Base-by-base conservation (phyloP, 2,329 filamentous ascomycete species). In the Claviceps lovelessii region DNA sequence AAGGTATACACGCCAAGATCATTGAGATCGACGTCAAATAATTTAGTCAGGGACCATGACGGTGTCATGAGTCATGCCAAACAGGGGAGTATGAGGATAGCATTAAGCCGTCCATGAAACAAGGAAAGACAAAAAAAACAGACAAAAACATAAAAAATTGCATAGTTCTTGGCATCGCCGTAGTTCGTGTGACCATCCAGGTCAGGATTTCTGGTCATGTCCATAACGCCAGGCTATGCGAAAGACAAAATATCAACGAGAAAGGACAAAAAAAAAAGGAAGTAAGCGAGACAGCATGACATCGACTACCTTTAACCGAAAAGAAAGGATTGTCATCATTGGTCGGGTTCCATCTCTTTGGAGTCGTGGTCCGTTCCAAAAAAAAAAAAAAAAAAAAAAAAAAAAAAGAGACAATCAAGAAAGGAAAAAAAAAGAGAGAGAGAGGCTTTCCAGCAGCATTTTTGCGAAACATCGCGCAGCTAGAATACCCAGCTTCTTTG, bases 221-320 rank as follows among this genome's bases (percentile, higher is more conserved):
- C 53, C 53, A 55, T 35, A 55, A 57, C 56, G 54, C 56, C 56
- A 23, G 49, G 56, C 54, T 55, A 54, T 55, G 56, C 54, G 42
- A 23, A 37, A 39, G 15, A 49, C 29, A 49, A 49, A 54, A 55
- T 19, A 28, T 29, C 5, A 31, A 42, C 51, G 35, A 49, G 7
- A 49, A 17, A 28, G 0, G 9, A 49, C 13, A 47, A 31, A 42
- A 37, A 49, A 49, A 33, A n/a, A 49, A 49, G 31, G n/a, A 52
- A 23, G 23, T 23, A 23, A 23, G 23, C 2, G 33, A 17, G 15
- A 11, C 39, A 53, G 3, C 44, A 17, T 42, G n/a, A 17, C 5
- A 8, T 7, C 7, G 42, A 7, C 35, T 52, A 5, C 45, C 35
- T 19, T 23, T 41, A 35, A 39, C 29, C 35, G 35, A n/a, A 33